Conservation (phyloP, 495 filamentous ascomycete species). For the Cudoniella acicularis region DNA sequence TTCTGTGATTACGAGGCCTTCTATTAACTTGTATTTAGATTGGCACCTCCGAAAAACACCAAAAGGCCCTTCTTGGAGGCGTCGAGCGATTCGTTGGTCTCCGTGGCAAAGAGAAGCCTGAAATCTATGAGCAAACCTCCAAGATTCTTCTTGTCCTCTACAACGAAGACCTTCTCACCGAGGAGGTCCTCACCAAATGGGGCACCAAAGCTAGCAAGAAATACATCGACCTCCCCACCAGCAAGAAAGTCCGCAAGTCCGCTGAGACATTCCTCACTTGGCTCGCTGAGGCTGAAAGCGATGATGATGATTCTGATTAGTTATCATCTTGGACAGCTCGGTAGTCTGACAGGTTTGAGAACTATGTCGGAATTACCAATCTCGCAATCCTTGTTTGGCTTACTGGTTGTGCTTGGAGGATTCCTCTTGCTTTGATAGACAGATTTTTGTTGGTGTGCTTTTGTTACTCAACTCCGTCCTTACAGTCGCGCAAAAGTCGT, state of each 20-base stretch:
- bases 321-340: background rate
- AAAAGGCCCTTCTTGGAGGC: slow-evolving; percentile 96
- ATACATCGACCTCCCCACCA: slow-evolving; percentile 84
- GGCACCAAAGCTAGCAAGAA: slow-evolving; percentile 94
- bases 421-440: background rate
- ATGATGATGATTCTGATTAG: slow-evolving; percentile 61
- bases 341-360: background rate
- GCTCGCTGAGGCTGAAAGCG: slow-evolving; percentile 87
- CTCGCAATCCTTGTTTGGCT: background rate
- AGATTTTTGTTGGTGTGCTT: background rate
- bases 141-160: slow-evolving; percentile 86
- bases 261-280: slow-evolving; percentile 91
- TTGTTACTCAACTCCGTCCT: slow-evolving; percentile 19
- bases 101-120: slow-evolving; percentile 69
- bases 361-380: background rate
- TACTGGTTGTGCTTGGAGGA: background rate
- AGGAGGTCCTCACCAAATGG: slow-evolving; percentile 88
- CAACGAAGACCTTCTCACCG: slow-evolving; percentile 78
- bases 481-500: slow-evolving; percentile 5
- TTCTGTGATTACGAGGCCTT: background rate
- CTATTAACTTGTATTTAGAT: slow-evolving; percentile 53
- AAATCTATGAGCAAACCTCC: slow-evolving; percentile 72
- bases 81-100: slow-evolving; percentile 80
- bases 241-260: slow-evolving; percentile 93
- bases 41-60: slow-evolving; percentile 83